phyloP scores from a whole-genome alignment of 768 basidiomycete genomes.

The Amanita jacksonii region DNA sequence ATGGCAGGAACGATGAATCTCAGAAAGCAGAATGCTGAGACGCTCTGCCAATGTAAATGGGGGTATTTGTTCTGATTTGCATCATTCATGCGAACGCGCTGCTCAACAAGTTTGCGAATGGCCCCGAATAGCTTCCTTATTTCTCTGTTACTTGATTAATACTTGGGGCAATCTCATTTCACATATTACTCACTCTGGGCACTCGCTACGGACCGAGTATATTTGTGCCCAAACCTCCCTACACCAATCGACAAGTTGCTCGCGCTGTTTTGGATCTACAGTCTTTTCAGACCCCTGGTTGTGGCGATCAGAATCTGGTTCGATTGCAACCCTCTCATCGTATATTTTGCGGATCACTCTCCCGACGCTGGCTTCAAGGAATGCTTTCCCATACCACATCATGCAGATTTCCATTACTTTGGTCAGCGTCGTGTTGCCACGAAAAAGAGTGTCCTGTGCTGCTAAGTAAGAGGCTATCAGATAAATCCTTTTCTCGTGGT shows the following conservation, averaged over 20 bases:
- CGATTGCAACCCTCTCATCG: conserved; percentile 66
- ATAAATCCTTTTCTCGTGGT: neutral
- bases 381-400: conserved; percentile 70
- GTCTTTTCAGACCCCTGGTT: conserved; percentile 51
- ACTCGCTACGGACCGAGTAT: conserved; percentile 60
- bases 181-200: conserved; percentile 52
- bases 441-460: conserved; percentile 74
- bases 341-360: conserved; percentile 58
- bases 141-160: conserved; percentile 32
- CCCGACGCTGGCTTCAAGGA: conserved; percentile 77
- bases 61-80: conserved; percentile 31
- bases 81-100: conserved; percentile 40
- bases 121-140: conserved; percentile 61
- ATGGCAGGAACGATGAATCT: conserved; percentile 88
- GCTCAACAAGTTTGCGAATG: conserved; percentile 65
- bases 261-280: conserved; percentile 28
- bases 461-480: conserved; percentile 3
- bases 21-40: conserved; percentile 85
- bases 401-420: conserved; percentile 76
- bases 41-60: conserved; percentile 69
- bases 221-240: conserved; percentile 75
- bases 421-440: conserved; percentile 57
- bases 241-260: conserved; percentile 64
- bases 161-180: no score
- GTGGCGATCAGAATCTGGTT: conserved; percentile 70